Base-by-base conservation (phyloP, 2,329 filamentous ascomycete genomes). In the Clonostachys rosea region DNA sequence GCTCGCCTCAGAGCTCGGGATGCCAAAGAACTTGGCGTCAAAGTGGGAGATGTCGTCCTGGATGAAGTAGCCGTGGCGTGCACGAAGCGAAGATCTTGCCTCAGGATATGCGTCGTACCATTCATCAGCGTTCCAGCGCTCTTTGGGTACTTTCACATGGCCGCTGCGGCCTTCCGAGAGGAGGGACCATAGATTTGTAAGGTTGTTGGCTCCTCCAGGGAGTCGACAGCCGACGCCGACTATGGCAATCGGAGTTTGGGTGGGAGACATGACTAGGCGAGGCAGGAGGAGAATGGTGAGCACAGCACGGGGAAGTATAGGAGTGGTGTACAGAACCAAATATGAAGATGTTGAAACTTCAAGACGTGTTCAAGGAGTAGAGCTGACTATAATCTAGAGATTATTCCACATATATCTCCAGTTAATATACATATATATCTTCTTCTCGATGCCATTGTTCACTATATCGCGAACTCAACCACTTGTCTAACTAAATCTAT, bases 21-120 rank as follows among this genome's bases (percentile, higher is more conserved):
- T 59, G 42, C 69, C 69, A 55, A 79, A 79, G 54, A 79, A 78
- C 0, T 70, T 70, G 1, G 75, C 75, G 45, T 79, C 75, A 48
- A 78, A 78, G 4, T 64, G 61, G 9, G 66, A 62, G 18, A 74
- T 60, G 48, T 78, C 73, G 17, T 65, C 64, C 42, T 70, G 66
- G 50, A 79, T 59, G 44, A 74, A 75, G 53, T 69, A 68, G 2
- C 62, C 63, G 5, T 61, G 58, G 17, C 52, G 55, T 58, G 48
- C 47, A 44, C 53, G 55, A 20, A 48, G 43, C 7, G 49, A 42
- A 11, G 51, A 52, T 17, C 51, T 52, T 8, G 11, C 62, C 60
- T 48, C 36, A 12, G 50, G 49, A 18, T 55, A 44, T 1, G 51
- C 50, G 39, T 60, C 50, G 40, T 58, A 54, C 44, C 56, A 57